Percentiles rank a stretch among this genome's conserved stretches.
These are phyloP conservation scores for Cladorrhinum sp. DNA, from an alignment of 2,329 filamentous ascomycete species.

Conservation along the genomic window DNA sequence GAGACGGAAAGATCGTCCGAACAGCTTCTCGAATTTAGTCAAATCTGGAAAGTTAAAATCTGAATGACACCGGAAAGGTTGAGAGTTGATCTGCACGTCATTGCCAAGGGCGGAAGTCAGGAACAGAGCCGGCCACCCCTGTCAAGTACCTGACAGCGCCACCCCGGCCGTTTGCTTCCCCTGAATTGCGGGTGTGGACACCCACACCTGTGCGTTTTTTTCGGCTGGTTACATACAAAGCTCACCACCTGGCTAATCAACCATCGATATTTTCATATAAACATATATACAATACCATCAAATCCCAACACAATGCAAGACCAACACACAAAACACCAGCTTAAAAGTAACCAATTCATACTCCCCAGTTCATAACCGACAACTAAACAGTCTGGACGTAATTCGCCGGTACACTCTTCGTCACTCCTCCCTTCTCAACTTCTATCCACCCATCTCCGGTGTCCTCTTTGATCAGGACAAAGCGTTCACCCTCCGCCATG, in stretches of 20 bases:
- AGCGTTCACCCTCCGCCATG: constrained; percentile 87
- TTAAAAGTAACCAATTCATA: background rate
- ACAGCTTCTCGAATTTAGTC: background rate
- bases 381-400: constrained; percentile 75
- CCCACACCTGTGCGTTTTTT: background rate
- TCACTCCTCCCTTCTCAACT: constrained; percentile 85
- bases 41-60: background rate
- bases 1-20: background rate
- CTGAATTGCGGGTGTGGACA: background rate
- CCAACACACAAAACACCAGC: background rate
- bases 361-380: background rate
- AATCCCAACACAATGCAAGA: background rate
- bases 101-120: background rate
- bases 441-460: constrained; percentile 94
- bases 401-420: constrained; percentile 87
- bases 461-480: constrained; percentile 85
- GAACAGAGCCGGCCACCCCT: background rate
- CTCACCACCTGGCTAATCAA: background rate
- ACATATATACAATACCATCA: background rate
- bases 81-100: background rate
- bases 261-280: background rate
- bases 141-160: background rate
- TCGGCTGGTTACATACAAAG: background rate
- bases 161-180: background rate
- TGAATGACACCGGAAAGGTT: background rate